These are phyloP conservation scores for Thermoascus crustaceus DNA, from an alignment of 2,329 filamentous ascomycete species.

Conservation along the genomic window DNA sequence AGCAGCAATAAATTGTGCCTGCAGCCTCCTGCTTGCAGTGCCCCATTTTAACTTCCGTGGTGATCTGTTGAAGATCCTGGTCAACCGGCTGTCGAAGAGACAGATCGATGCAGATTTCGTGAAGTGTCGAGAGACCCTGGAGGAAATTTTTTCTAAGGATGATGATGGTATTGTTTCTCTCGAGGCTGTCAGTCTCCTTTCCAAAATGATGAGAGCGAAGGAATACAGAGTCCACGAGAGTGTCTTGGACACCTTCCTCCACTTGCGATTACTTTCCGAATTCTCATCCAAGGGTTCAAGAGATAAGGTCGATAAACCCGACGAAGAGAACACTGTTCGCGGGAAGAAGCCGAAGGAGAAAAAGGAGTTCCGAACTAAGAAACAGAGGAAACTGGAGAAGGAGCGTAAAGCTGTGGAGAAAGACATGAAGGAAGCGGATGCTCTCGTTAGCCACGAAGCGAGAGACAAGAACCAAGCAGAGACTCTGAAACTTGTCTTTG, in stretches of 20 bases:
- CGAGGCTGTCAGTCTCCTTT: slow-evolving; percentile 74
- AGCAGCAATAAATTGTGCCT: slow-evolving; percentile 57
- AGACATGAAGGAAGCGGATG: slow-evolving; percentile 88
- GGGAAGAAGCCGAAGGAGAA: slow-evolving; percentile 63
- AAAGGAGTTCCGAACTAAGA: slow-evolving; percentile 81
- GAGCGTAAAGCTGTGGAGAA: slow-evolving; percentile 84
- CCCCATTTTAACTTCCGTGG: slow-evolving; percentile 96
- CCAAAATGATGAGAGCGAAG: slow-evolving; percentile 90
- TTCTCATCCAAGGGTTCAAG: slow-evolving; percentile 77
- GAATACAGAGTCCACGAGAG: slow-evolving; percentile 77
- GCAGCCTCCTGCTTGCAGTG: slow-evolving; percentile 68
- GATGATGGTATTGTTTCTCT: slow-evolving; percentile 83
- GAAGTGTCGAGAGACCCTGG: slow-evolving; percentile 69
- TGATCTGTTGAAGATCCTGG: slow-evolving; percentile 78
- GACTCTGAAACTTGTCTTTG: slow-evolving; percentile 91
- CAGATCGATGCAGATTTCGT: slow-evolving; percentile 65
- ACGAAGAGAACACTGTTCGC: slow-evolving; percentile 33
- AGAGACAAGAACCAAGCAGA: slow-evolving; percentile 90
- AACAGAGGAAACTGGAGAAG: slow-evolving; percentile 69
- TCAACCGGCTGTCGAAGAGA: slow-evolving; percentile 69
- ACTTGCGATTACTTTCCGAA: slow-evolving; percentile 78
- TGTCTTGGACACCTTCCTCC: slow-evolving; percentile 83
- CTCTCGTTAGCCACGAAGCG: slow-evolving; percentile 83
- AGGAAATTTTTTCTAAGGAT: slow-evolving; percentile 75
- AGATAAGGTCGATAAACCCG: slow-evolving; percentile 60